Base-by-base conservation (phyloP, 257 asterid genomes). In the Apocynum venetum region DNA sequence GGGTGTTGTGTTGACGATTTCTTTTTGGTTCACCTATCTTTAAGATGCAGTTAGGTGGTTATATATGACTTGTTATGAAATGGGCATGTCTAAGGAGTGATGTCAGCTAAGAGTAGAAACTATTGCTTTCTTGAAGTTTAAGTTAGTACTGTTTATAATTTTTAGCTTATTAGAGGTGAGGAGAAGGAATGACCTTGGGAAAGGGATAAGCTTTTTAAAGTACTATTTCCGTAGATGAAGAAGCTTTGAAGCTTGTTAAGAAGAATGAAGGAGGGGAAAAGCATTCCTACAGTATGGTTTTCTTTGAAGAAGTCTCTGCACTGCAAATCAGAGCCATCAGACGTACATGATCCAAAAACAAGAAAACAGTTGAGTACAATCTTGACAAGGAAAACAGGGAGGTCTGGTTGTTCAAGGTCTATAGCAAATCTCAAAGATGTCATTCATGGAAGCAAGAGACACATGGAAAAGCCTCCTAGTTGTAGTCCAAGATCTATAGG, bases 401-500 rank as follows among this genome's bases (percentile, higher is more conserved):
- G 96, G 83, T 92, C 96, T 2, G 96, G 98, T 20, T 95, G 98
- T 76, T 94, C 98, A 4, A 85, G 92, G 82, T 94, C 98, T 6
- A 92, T 94, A 17, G 98, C 97, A 20, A 94, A 92, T 85, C 87
- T 91, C 60, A 91, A 89, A 75, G 97, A 92, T 76, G 98, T 94
- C 76, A 91, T 92, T 59, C 94, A 93, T 44, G 98, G 97, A 48
- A 94, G 98, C 89, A 94, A 94, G 82, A 83, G 98, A 72, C 97
- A 92, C 77, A 77, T 84, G 46, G 97, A 88, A 19, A 89, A 83
- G 83, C 94, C 96, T 6, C 85, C 95, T 31, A 80, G 87, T 48
- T 92, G 97, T 57, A 93, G 98, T 67, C 98, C 98, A 17, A 88
- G 98, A 83, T 93, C 98, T 25, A 91, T 93, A 19, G 96, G 96